phyloP scores from a whole-genome alignment of 225 moss, liverwort and hornwort genomes.

The Pseudoscleropodium purum region DNA sequence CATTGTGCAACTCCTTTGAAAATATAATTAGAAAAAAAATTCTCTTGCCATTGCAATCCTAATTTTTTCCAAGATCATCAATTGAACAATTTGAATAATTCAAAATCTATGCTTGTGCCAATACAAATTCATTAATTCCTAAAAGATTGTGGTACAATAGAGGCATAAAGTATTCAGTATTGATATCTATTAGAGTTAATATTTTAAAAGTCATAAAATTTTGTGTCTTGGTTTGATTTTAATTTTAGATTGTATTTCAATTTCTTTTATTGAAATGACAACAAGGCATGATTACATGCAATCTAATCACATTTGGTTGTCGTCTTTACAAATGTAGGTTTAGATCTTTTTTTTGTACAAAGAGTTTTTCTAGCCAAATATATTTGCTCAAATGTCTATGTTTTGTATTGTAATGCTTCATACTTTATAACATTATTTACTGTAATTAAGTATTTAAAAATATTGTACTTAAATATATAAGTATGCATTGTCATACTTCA shows the following conservation, averaged over 20 bases:
- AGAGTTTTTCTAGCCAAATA: not conserved
- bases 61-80: not conserved
- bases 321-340: not conserved
- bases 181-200: too few relatives aligned
- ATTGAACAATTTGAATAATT: not conserved
- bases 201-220: too few relatives aligned
- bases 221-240: not conserved
- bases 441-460: not conserved
- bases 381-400: not conserved
- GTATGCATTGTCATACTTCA: not conserved
- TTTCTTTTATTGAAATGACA: not conserved
- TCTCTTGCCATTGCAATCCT: not conserved
- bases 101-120: not conserved
- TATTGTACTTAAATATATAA: fast-evolving
- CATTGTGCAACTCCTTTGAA: not conserved
- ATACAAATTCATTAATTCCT: not conserved
- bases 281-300: not conserved
- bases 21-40: not conserved
- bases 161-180: too few relatives aligned
- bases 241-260: not conserved
- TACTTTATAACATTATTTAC: not conserved
- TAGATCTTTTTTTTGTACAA: not conserved
- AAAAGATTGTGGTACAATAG: too few relatives aligned
- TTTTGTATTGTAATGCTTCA: not conserved
- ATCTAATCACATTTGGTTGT: not conserved